A percentile compares a stretch with the other conserved stretches of the same genome.
Conservation (phyloP, 768 basidiomycete genomes). For the Tephrocybe sp. region DNA sequence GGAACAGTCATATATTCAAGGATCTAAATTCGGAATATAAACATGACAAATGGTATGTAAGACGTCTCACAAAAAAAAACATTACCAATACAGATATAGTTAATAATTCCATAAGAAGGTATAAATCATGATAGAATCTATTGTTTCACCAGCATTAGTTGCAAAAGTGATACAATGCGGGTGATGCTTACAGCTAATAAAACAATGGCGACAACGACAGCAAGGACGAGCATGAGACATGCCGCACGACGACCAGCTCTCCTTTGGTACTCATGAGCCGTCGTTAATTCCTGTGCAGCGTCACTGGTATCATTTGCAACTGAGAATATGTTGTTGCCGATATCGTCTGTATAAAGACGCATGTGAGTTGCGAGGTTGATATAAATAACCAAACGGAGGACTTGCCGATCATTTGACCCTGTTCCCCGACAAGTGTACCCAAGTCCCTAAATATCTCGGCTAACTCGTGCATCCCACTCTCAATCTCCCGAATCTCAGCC, state of each 20-base stretch:
- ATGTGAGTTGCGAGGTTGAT: not conserved
- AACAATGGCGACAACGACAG: slow-evolving; percentile 85
- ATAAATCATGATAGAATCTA: slow-evolving; percentile 17
- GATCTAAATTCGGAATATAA: too few relatives aligned
- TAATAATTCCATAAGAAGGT: slow-evolving; percentile 8
- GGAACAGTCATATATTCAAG: too few relatives aligned
- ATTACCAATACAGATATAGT: slow-evolving; percentile 17
- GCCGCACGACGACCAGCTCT: slow-evolving; percentile 89
- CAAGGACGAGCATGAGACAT: slow-evolving; percentile 86
- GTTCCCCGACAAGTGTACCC: slow-evolving; percentile 91
- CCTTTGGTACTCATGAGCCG: slow-evolving; percentile 91
- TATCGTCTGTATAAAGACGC: slow-evolving; percentile 73
- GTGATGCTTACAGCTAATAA: slow-evolving; percentile 91
- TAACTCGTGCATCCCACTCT: slow-evolving; percentile 94
- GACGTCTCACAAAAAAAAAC: slow-evolving; percentile 9
- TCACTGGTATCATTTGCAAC: slow-evolving; percentile 80
- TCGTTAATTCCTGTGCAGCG: slow-evolving; percentile 84
- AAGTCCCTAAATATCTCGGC: slow-evolving; percentile 96
- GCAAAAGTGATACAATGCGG: not conserved
- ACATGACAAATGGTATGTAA: too few relatives aligned
- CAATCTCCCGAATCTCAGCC: slow-evolving; percentile 93
- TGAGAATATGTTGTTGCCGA: slow-evolving; percentile 89
- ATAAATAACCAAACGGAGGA: slow-evolving; percentile 9
- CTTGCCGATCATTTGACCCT: slow-evolving; percentile 92
- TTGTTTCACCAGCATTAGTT: not conserved